Conservation (phyloP, 768 basidiomycete genomes). For the Xerocomus brunneocitrinus region DNA sequence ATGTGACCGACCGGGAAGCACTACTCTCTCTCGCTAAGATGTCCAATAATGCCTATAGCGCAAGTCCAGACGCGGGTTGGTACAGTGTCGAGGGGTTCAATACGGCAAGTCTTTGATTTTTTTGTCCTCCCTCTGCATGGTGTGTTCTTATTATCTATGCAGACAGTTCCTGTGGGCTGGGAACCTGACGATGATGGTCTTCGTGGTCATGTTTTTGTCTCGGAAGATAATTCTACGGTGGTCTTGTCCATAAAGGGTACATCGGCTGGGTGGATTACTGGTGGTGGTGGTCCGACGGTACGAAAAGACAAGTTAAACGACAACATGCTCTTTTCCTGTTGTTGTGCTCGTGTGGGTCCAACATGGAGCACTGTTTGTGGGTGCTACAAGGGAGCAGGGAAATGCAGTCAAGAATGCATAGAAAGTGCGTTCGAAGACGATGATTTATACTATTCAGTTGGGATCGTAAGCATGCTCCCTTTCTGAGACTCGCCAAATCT, state of each 20-base stretch:
- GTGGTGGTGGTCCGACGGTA: conserved; percentile 77
- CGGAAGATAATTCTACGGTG: conserved; percentile 77
- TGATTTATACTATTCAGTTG: conserved; percentile 83
- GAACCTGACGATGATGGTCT: conserved; percentile 85
- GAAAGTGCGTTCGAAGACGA: conserved; percentile 76
- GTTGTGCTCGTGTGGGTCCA: conserved; percentile 91
- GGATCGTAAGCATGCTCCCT: conserved; percentile 52
- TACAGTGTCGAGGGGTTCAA: conserved; percentile 70
- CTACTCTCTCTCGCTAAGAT: conserved; percentile 82
- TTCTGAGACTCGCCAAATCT: not conserved
- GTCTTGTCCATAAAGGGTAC: conserved; percentile 93
- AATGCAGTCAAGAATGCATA: conserved; percentile 78
- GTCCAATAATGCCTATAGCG: conserved; percentile 77
- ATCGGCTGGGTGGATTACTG: conserved; percentile 60
- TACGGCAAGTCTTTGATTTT: conserved; percentile 34
- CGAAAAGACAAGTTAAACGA: conserved; percentile 93
- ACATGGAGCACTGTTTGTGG: conserved; percentile 92
- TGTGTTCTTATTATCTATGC: not conserved
- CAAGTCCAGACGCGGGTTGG: conserved; percentile 56
- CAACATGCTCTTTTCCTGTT: conserved; percentile 93
- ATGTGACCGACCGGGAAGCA: conserved; percentile 67
- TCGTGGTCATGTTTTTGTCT: conserved; percentile 89
- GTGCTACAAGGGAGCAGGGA: conserved; percentile 71
- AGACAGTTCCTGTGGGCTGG: conserved; percentile 85
- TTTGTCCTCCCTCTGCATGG: not conserved